Evolutionary conservation across 2,329 filamentous ascomycete genomes (phyloP), one percentile per base, ranked within the genome.

Genomic region (Alternaria sp.): DNA sequence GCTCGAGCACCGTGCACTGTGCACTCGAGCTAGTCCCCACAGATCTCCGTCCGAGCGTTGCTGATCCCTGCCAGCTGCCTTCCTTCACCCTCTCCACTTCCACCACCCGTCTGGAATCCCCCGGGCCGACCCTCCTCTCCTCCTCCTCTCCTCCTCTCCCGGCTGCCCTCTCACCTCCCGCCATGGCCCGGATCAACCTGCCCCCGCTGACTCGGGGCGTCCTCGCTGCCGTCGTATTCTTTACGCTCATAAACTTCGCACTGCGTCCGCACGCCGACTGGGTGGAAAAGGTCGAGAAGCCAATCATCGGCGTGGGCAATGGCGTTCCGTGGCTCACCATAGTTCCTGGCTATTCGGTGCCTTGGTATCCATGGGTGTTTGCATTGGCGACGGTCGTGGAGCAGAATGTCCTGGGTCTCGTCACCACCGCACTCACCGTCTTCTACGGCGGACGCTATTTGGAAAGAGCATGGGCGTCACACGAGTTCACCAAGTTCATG

Each of bases 401-500:
- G 82, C 91, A 92, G 80, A 98, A 98, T 78, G 84, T 98, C 71
- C 91, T 97, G 74, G 97, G 93, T 11, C 85, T 97, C 44, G 81
- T 87, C 27, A 88, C 97, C 59, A 93, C 92, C 49, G 89, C 86
- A 28, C 83, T 90, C 44, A 94, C 94, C 1, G 81, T 98, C 55
- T 97, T 94, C 79, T 92, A 97, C 82, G 94, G 94, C 57, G 95
- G 95, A 10, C 89, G 93, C 71, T 99, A 99, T 79, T 87, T 99
- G 22, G 95, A 99, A 85, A 86, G 95, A 74, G 94, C 95, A 34
- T 99, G 94, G 95, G 94, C 93, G 32, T 94, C 92, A 27, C 87
- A 87, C 59, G 94, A 98, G 79, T 92, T 97, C 78, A 92, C 89
- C 73, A 97, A 97, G 80, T 97, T 97, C 78, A 84, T 97, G 49